Conservation (phyloP, 2,329 filamentous ascomycete species). For the Fusarium sp. region DNA sequence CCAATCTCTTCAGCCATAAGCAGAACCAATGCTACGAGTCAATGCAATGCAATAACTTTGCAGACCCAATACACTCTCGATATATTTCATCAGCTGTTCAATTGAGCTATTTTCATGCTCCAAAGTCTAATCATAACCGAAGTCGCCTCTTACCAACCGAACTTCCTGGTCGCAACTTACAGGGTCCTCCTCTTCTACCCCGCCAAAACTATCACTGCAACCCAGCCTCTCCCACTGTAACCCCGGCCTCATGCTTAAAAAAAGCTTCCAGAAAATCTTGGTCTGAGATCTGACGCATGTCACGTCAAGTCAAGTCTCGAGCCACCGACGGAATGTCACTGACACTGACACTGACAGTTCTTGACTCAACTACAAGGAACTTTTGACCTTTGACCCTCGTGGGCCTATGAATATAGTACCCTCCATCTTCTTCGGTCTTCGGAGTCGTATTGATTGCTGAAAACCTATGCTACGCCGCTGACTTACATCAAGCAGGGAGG, state of each 20-base stretch:
- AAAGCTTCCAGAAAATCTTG: conserved; percentile 18
- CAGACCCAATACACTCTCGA: background rate
- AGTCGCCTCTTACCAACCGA: background rate
- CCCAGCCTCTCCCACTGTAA: conserved; percentile 8
- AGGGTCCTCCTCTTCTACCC: conserved; percentile 23
- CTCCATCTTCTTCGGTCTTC: background rate
- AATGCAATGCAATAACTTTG: background rate
- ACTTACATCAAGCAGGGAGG: conserved; percentile 8
- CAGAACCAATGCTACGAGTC: background rate
- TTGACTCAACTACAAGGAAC: conserved; percentile 3
- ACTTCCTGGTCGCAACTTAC: conserved; percentile 7
- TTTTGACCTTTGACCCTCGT: conserved; percentile 1
- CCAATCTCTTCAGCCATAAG: background rate
- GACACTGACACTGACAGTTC: background rate
- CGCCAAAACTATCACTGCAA: conserved; percentile 1
- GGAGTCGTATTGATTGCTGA: background rate
- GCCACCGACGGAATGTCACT: background rate
- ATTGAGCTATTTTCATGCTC: background rate
- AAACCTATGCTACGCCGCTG: conserved; percentile 13
- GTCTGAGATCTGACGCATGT: background rate
- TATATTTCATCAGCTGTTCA: background rate
- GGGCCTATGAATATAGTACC: background rate
- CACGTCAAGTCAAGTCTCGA: background rate
- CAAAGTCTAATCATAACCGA: background rate
- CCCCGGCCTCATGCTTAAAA: conserved; percentile 8